phyloP scores from a whole-genome alignment of 2,329 filamentous ascomycete species.

The Fusarium euwallaceae region DNA sequence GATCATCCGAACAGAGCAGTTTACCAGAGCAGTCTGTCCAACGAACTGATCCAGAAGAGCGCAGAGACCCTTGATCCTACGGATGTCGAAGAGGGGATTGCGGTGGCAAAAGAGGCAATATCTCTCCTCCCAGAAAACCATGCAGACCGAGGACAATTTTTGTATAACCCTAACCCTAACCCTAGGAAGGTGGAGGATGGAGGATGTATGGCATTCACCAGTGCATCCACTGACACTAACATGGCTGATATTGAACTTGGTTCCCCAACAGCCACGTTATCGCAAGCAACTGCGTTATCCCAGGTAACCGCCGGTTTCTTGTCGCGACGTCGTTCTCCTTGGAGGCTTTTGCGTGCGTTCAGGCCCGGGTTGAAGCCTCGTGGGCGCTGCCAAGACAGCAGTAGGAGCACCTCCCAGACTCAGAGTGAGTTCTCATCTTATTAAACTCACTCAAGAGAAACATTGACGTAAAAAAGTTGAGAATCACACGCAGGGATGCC shows the following conservation, averaged over 20 bases:
- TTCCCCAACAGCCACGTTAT: not conserved
- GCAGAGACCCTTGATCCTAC: too few relatives aligned
- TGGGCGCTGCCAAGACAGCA: not conserved
- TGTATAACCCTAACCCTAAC: too few relatives aligned
- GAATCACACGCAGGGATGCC: not conserved
- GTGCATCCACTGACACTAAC: not conserved
- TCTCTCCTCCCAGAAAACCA: too few relatives aligned
- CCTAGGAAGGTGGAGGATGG: too few relatives aligned
- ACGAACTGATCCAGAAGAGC: too few relatives aligned
- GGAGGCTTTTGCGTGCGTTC: not conserved
- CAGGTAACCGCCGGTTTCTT: not conserved
- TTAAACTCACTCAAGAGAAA: not conserved
- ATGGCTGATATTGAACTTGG: not conserved
- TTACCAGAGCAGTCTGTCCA: too few relatives aligned
- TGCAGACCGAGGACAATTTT: too few relatives aligned
- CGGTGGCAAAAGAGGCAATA: too few relatives aligned
- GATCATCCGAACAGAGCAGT: too few relatives aligned
- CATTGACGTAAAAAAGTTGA: not conserved
- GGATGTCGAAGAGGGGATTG: too few relatives aligned
- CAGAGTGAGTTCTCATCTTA: not conserved
- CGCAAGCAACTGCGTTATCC: not conserved
- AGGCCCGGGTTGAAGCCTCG: not conserved
- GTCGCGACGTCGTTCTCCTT: not conserved
- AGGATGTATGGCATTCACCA: not conserved
- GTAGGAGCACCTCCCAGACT: not conserved